These are phyloP conservation scores for Pseudogymnoascus sp. DNA, from an alignment of 2,329 filamentous ascomycete genomes.

Conservation along the genomic window DNA sequence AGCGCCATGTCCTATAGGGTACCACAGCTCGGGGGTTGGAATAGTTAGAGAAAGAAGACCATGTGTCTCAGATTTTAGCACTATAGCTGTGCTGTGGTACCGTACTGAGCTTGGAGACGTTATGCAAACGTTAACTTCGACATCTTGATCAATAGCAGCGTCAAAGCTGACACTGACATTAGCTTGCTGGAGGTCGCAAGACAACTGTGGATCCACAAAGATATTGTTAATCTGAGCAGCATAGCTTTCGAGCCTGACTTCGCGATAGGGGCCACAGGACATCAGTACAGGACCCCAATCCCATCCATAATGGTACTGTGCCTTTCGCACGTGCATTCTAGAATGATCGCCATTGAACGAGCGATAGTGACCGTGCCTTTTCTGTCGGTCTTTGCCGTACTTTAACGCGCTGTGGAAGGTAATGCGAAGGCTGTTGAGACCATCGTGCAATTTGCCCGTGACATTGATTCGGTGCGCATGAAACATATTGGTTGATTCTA, in stretches of 20 bases:
- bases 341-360: constrained; percentile 33
- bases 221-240: constrained; percentile 51
- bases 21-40: constrained; percentile 61
- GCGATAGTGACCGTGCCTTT: background rate
- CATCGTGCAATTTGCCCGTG: constrained; percentile 29
- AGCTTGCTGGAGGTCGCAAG: constrained; percentile 46
- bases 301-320: constrained; percentile 62
- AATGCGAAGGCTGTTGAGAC: background rate
- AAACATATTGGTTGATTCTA: constrained; percentile 48
- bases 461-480: constrained; percentile 42
- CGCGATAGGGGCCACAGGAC: constrained; percentile 58
- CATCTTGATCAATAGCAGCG: constrained; percentile 34
- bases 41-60: constrained; percentile 24
- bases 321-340: constrained; percentile 30
- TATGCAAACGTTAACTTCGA: constrained; percentile 16
- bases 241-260: constrained; percentile 53
- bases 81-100: background rate
- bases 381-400: background rate
- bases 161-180: constrained; percentile 26
- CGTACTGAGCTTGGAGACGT: background rate
- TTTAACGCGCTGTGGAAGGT: background rate
- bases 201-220: constrained; percentile 44
- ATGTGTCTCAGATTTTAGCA: constrained; percentile 16
- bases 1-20: constrained; percentile 62
- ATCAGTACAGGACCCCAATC: constrained; percentile 60